Base-by-base conservation (phyloP, 2,329 filamentous ascomycete genomes). In the Rutstroemia sydowiana region DNA sequence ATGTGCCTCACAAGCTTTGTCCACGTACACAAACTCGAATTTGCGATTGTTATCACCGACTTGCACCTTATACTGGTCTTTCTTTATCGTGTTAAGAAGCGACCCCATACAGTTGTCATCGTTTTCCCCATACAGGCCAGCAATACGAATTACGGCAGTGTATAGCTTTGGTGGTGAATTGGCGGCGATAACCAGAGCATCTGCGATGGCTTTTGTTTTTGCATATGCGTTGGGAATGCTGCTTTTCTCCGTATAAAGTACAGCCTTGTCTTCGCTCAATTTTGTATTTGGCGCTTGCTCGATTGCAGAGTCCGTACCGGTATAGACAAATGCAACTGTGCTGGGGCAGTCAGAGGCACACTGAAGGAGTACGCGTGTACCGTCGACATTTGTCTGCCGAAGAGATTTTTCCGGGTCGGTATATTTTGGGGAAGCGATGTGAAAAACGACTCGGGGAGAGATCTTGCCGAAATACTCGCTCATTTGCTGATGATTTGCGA, bases 11-110 rank as follows among this genome's bases (percentile, higher is more conserved):
- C 71, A 73, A 21, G 75, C 71, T 59, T 76, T 78, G 45, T 68
- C 72, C 45, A 76, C 72, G 57, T 77, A 76, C 41, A 74, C 75
- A 56, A 75, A 76, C 60, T 77, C 75, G 66, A 75, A 76, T 3
- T 76, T 66, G 59, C 76, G 76, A 52, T 72, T 68, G 62, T 77
- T 76, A 14, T 66, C 61, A 51, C 75, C 75, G 49, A 77, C 64
- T 59, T 77, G 75, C 57, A 75, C 71, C 58, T 71, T 73, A 54
- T 70, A 73, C 59, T 76, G 72, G 16, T 72, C 70, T 26, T 51
- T 55, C 34, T 52, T 51, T 11, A 53, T n/a, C 8, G 16, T 20
- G 10, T n/a, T 28, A 14, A 57, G 31, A 6, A 48, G 10, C 7
- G 31, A 16, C 13, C 18, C 32, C 11, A 55, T 53, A 14, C n/a